phyloP scores from a whole-genome alignment of 2,329 filamentous ascomycete species.

The Cordyceps fumosorosea region DNA sequence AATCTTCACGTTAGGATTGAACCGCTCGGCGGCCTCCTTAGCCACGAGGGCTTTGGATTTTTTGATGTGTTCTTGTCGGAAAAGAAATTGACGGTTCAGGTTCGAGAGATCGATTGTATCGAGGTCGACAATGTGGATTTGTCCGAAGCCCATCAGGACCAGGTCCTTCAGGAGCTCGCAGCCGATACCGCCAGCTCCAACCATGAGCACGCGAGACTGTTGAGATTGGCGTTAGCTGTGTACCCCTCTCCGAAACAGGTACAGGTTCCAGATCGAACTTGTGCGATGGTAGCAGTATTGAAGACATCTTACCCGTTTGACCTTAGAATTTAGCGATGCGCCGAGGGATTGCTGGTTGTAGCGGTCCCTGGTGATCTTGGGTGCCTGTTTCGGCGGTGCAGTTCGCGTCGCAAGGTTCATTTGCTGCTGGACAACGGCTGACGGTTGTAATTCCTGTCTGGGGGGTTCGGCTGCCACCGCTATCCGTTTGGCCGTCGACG shows the following conservation, averaged over 20 bases:
- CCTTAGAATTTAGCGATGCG: conserved; percentile 51
- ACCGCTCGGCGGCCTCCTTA: conserved; percentile 81
- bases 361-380: conserved; percentile 39
- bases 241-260: background rate
- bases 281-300: background rate
- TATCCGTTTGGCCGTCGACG: background rate
- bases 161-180: conserved; percentile 98
- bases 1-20: conserved; percentile 84
- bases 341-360: conserved; percentile 63
- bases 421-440: conserved; percentile 7
- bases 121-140: conserved; percentile 91
- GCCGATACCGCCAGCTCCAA: conserved; percentile 93
- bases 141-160: conserved; percentile 82
- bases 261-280: no score
- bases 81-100: conserved; percentile 94
- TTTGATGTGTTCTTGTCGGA: conserved; percentile 95
- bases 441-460: background rate
- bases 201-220: conserved; percentile 82
- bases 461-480: background rate
- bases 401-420: conserved; percentile 14
- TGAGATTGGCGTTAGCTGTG: background rate
- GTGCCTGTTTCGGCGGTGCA: conserved; percentile 20
- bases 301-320: conserved; percentile 57
- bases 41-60: conserved; percentile 93
- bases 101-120: conserved; percentile 98